Evolutionary conservation across 2,329 filamentous ascomycete genomes (phyloP).

Genomic region (Exophiala bonariae): DNA sequence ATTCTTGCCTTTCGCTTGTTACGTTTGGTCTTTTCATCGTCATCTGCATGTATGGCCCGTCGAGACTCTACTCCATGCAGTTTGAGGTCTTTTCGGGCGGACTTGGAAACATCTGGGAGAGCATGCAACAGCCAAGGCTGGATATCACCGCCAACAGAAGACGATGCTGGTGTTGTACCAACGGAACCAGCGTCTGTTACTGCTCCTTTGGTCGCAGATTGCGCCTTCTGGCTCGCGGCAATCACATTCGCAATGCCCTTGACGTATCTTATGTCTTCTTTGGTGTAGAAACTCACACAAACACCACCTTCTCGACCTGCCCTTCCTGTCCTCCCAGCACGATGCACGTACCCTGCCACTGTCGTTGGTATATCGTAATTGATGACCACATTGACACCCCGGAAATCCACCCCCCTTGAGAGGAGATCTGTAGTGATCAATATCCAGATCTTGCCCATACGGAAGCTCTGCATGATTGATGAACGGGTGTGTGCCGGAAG

Average conservation of each 20-base stretch:
- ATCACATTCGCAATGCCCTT: conserved; percentile 95
- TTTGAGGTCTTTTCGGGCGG: conserved; percentile 79
- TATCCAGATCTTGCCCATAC: conserved; percentile 91
- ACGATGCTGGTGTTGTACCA: conserved; percentile 28
- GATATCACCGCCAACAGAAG: conserved; percentile 48
- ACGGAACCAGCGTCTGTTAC: conserved; percentile 40
- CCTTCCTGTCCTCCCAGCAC: conserved; percentile 85
- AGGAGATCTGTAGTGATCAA: conserved; percentile 94
- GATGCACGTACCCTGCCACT: conserved; percentile 86
- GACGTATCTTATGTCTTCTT: conserved; percentile 87
- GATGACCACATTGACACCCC: conserved; percentile 90
- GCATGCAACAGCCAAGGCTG: conserved; percentile 87
- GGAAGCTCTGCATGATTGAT: conserved; percentile 83
- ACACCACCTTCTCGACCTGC: conserved; percentile 85
- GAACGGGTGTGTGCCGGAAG: conserved; percentile 75
- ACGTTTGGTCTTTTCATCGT: conserved; percentile 40
- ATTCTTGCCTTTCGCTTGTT: conserved; percentile 63
- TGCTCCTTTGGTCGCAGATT: conserved; percentile 34
- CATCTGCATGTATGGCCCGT: conserved; percentile 41
- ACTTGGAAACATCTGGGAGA: conserved; percentile 79
- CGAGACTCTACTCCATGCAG: conserved; percentile 77
- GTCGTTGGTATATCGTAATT: conserved; percentile 98
- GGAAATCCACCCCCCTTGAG: conserved; percentile 89
- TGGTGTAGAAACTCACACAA: conserved; percentile 91
- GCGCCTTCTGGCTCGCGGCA: conserved; percentile 73